Conservation (phyloP, 2,329 filamentous ascomycete genomes). For the Alternaria conjuncta region DNA sequence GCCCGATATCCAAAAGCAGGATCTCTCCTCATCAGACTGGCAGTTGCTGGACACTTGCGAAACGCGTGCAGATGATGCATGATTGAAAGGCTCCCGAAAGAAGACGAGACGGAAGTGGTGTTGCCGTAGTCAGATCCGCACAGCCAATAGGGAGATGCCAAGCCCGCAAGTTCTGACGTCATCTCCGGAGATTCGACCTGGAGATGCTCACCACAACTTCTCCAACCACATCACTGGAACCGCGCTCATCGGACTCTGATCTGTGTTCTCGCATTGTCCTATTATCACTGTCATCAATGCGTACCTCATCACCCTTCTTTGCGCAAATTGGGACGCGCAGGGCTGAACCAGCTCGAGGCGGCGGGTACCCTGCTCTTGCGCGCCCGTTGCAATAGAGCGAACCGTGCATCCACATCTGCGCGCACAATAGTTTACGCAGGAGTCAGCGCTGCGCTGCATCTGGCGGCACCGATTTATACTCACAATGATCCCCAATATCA, state of each 20-base stretch:
- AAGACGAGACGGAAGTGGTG: neutral
- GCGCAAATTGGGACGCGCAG: neutral
- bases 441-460: neutral
- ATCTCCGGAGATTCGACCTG: neutral
- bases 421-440: neutral
- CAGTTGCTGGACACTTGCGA: neutral
- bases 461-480: neutral
- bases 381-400: neutral
- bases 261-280: neutral
- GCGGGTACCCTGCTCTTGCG: neutral
- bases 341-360: neutral
- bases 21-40: neutral
- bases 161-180: neutral
- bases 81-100: neutral
- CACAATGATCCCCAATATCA: neutral
- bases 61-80: neutral
- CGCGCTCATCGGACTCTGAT: neutral
- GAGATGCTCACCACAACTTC: neutral
- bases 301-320: neutral
- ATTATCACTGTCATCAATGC: neutral
- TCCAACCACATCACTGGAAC: neutral
- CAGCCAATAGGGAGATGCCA: neutral
- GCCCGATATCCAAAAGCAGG: neutral
- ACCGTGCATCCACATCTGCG: fast-evolving
- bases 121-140: neutral